A percentile compares a stretch with the other conserved stretches of the same genome.
Evolutionary conservation across 768 basidiomycete species (phyloP).

Genomic region (Lanmaoa pseudosensibilis): DNA sequence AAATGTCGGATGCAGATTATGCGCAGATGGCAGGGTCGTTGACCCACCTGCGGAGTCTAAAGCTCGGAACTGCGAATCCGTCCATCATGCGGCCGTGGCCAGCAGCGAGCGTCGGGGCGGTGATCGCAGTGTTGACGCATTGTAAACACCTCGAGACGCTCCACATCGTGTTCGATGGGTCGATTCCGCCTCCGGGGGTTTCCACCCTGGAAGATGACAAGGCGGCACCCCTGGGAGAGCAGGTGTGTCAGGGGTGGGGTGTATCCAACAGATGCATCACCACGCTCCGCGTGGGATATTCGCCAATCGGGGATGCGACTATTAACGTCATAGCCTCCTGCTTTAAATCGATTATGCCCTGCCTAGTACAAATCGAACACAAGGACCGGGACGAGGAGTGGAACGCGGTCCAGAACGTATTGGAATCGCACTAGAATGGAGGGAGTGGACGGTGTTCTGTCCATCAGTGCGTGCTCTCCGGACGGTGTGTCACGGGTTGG

Average conservation of each 20-base stretch:
- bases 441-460: background rate
- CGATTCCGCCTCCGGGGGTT: background rate
- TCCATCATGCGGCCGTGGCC: constrained; percentile 3
- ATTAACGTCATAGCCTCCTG: constrained; percentile 6
- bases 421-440: background rate
- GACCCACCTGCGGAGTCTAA: constrained; percentile 10
- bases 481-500: no score
- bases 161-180: constrained; percentile 21
- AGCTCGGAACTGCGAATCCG: constrained; percentile 14
- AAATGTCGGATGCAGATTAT: constrained; percentile 12
- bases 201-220: background rate
- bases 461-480: background rate
- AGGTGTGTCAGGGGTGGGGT: background rate
- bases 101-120: constrained; percentile 7
- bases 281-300: constrained; percentile 16
- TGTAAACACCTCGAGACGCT: constrained; percentile 17
- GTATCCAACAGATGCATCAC: constrained; percentile 13
- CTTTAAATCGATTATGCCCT: constrained; percentile 17
- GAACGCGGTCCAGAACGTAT: constrained; percentile 6
- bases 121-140: constrained; percentile 12
- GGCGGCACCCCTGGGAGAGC: background rate
- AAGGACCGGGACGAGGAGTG: background rate
- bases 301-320: constrained; percentile 11
- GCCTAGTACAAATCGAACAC: constrained; percentile 4
- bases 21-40: constrained; percentile 9